Evolutionary conservation across 2,329 filamentous ascomycete species (phyloP), one percentile per base, ranked within the genome.

Genomic region (Fusarium sp.): DNA sequence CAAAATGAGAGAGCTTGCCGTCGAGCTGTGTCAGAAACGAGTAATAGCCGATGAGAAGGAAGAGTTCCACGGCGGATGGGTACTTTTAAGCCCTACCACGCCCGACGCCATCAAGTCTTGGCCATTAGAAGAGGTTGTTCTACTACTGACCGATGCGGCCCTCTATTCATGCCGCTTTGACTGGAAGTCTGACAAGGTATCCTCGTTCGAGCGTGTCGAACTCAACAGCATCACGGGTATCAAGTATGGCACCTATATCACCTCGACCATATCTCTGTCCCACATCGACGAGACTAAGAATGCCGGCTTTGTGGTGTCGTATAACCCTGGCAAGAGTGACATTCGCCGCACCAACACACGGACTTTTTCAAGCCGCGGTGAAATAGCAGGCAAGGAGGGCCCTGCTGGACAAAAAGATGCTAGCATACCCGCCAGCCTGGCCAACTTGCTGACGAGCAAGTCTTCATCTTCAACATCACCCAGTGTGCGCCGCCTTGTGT

Each of bases 101-200:
- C 87, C 91, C 2, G 91, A 95, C 74, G 91, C 89, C 1, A 81
- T 93, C 68, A 87, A 84, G 52, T 87, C 91, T 5, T 84, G 91
- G 38, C 92, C 94, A 0, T 92, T 98, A 70, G 94, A 97, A 73
- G 95, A 99, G 76, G 91, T 92, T 0, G 92, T 99, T 2, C 84
- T 99, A 1, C 84, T 99, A 0, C 83, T 99, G 33, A 98, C 96
- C 0, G 91, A 97, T 69, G 85, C 86, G 1, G 95, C 94, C 0
- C 78, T 98, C 4, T 98, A 98, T 76, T 89, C 93, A 65, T 98
- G 94, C 78, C 89, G 93, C 15, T 94, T 98, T 73, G 94, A 98
- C 79, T 98, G 95, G 94, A 92, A 92, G 67, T 91, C 94, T 9
- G 96, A 98, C 81, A 98, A 98, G 77, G 93, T 99, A 2, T 91